phyloP scores from a whole-genome alignment of 768 basidiomycete genomes.

The Pulveroboletus sp. region DNA sequence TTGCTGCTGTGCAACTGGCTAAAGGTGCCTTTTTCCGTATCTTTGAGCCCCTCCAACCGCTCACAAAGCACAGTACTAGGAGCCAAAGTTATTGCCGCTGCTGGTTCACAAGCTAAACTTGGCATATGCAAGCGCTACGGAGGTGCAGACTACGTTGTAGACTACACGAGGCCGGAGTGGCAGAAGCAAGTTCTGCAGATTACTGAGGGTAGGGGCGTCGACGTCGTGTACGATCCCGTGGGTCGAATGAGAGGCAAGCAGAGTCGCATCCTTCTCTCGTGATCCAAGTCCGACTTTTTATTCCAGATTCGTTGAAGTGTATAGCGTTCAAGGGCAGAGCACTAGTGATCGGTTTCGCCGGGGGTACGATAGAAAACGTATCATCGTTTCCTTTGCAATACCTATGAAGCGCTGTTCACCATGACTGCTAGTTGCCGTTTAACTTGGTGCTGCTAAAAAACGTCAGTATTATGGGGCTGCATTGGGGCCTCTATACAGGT shows the following conservation, averaged over 20 bases:
- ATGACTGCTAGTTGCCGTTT: conserved; percentile 61
- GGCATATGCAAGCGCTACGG: conserved; percentile 70
- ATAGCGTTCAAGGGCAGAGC: conserved; percentile 93
- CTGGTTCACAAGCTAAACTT: conserved; percentile 73
- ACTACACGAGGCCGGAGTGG: conserved; percentile 80
- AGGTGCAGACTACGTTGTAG: conserved; percentile 76
- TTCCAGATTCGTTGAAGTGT: conserved; percentile 78
- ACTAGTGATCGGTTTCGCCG: conserved; percentile 75
- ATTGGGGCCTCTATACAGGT: conserved; percentile 83
- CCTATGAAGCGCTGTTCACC: conserved; percentile 4
- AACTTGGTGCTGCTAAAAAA: conserved; percentile 84
- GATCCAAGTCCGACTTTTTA: background rate
- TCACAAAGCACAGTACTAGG: conserved; percentile 57
- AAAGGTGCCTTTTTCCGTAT: conserved; percentile 53
- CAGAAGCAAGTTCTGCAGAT: conserved; percentile 84
- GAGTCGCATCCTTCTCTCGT: background rate
- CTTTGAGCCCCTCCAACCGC: background rate
- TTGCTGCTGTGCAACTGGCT: conserved; percentile 87
- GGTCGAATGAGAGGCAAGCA: conserved; percentile 62
- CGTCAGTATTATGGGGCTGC: conserved; percentile 74
- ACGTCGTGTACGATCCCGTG: conserved; percentile 85
- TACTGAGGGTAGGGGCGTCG: conserved; percentile 80
- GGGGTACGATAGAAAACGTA: conserved; percentile 24
- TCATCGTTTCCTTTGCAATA: background rate
- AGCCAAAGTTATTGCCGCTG: conserved; percentile 92